Base-by-base conservation (phyloP, 352 stramenopile species). In the Globisporangium acanthophoron region DNA sequence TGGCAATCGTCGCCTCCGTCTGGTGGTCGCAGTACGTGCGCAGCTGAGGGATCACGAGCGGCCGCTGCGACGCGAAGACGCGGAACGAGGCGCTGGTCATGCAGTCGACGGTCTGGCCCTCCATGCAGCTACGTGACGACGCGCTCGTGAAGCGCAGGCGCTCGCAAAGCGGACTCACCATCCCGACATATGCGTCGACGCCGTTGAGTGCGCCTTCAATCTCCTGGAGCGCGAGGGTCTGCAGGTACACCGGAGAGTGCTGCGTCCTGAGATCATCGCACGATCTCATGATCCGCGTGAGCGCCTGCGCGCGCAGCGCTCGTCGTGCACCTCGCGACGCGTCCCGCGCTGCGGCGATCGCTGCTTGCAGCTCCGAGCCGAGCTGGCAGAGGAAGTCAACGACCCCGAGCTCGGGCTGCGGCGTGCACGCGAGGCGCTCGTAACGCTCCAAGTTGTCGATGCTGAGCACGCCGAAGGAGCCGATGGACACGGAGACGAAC, bases 371-470 rank as follows among this genome's bases (percentile, higher is more conserved):
- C 11, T 46, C 43, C 0, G 27, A 5, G 0, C 67, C 76, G 13
- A 85, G 62, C 44, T 71, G 75, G 9, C 67, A 65, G 11, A 94
- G 54, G 52, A 89, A 92, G 55, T 94, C 84, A n/a, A 92, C 71
- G 13, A 94, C 51, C 0, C 84, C 84, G 13, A 90, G 66, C 62
- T 94, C 84, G 16, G 84, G 84, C 20, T 90, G 80, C 0, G 56
- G 2, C 43, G 80, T 74, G 15, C 59, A 50, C 1, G 75, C 52
- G 2, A 82, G 56, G 0, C 63, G 62, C 31, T 71, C 72, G 44
- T 91, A 88, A 1, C 51, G 62, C 16, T 76, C 63, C 41, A 94
- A 65, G 29, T 90, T 83, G 55, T 92, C 73, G n/a, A 92, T 55
- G 6, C 74, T 67, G 3, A 94, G 55, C 0, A 90, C 58, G 1